These are phyloP conservation scores for Cinnamomum chago DNA, from an alignment of 164 flowering plant species.

Conservation along the genomic window DNA sequence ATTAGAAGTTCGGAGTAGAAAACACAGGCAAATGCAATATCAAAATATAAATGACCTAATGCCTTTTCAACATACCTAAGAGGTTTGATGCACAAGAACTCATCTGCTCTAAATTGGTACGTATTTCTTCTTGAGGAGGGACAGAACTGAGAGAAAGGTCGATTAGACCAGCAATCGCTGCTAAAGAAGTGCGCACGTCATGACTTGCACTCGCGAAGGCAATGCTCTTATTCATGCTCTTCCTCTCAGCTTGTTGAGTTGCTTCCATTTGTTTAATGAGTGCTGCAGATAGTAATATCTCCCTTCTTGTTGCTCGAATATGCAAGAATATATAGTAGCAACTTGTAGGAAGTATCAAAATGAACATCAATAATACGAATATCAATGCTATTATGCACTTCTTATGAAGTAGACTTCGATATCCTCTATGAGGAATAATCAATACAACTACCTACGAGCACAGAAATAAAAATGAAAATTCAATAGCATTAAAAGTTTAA, in stretches of 20 bases:
- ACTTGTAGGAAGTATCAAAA: constrained; percentile 19
- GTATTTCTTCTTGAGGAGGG: constrained; percentile 34
- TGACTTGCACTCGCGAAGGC: constrained; percentile 83
- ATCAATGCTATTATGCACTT: constrained; percentile 14
- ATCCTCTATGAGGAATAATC: constrained; percentile 28
- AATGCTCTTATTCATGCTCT: constrained; percentile 63
- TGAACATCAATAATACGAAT: constrained; percentile 26
- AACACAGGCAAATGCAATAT: no score
- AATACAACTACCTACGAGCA: constrained; percentile 38
- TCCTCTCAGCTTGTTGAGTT: constrained; percentile 80
- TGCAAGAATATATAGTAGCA: constrained; percentile 23
- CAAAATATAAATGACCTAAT: no score
- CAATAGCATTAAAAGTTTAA: not conserved
- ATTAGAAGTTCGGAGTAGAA: no score
- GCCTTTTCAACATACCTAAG: constrained; percentile 36
- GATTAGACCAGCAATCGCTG: constrained; percentile 53
- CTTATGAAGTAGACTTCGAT: constrained; percentile 18
- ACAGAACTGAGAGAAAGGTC: constrained; percentile 23
- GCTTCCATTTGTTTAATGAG: constrained; percentile 74
- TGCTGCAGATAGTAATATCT: constrained; percentile 34
- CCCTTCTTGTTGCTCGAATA: constrained; percentile 33
- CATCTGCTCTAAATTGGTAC: constrained; percentile 41
- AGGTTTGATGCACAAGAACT: constrained; percentile 45
- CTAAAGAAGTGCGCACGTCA: constrained; percentile 67
- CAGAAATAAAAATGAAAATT: not conserved